Base-by-base conservation (phyloP, 2,329 filamentous ascomycete species). In the Lecanicillium sp. region DNA sequence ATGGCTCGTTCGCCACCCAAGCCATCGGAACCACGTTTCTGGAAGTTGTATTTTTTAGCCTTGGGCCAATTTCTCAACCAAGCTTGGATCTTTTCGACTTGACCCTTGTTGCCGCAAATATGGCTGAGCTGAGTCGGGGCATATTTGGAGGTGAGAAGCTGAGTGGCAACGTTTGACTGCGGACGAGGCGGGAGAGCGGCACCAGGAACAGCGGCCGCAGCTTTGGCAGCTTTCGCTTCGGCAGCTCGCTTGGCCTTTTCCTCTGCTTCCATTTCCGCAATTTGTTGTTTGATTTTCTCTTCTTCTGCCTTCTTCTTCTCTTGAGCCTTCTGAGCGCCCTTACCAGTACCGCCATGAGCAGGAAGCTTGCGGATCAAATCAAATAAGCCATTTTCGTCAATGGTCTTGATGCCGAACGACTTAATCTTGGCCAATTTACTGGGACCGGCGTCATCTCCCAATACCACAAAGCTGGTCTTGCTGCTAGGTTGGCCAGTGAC, bases 61-160 rank as follows among this genome's bases (percentile, higher is more conserved):
- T 86, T 87, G 17, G 79, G 79, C 81, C 91, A 98, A 54, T 83
- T 83, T 49, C 81, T 81, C 45, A 98, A 74, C 93, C 93, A 98
- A 23, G 70, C 75, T 60, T 94, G 88, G 10, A 98, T 84, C 62
- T 86, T 94, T 62, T 97, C 90, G 1, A 98, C 91, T 24, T 84
- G 80, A 2, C 71, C 75, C 66, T 97, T 97, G 69, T 98, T 98
- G 54, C 93, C 93, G 63, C 91, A 97, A 40, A 98, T 95, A 62
- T 96, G 90, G 50, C 70, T 85, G 36, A 94, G 73, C 47, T 85
- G 78, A 1, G 86, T 87, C 2, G 93, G 93, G 0, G 93, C 93
- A 66, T 98, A 97, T 59, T 96, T 97, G 37, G 85, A 87, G 2
- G 93, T 98, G 86, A 93, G 95, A 2, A 98, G 74, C 56, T 87